Conservation (phyloP, 306 rosid species). For the Glycine latifolia region DNA sequence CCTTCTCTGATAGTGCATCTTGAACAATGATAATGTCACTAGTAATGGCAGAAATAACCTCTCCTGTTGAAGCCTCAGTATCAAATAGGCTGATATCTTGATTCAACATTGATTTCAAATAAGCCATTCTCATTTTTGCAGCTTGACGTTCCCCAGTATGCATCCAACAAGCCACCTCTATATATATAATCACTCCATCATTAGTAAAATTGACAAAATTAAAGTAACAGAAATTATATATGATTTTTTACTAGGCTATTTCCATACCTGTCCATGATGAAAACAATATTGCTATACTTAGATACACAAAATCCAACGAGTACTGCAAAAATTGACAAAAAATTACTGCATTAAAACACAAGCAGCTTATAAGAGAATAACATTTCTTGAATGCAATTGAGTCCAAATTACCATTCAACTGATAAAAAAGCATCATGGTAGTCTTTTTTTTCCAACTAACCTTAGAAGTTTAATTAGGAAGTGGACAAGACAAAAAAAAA, state of each 20-base stretch:
- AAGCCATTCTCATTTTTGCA: conserved; percentile 97
- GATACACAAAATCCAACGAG: conserved; percentile 89
- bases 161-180: conserved; percentile 99
- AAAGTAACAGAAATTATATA: neutral
- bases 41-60: conserved; percentile 89
- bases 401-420: neutral
- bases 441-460: neutral
- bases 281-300: conserved; percentile 81
- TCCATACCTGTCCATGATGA: conserved; percentile 93
- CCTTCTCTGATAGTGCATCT: conserved; percentile 94
- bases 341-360: neutral
- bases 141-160: conserved; percentile 94
- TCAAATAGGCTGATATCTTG: conserved; percentile 94
- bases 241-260: neutral
- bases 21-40: conserved; percentile 89
- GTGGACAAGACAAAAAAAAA: neutral
- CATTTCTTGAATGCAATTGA: too few species aligned
- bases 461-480: too few species aligned
- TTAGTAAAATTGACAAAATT: neutral
- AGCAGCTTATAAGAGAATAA: too few species aligned
- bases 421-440: neutral
- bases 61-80: conserved; percentile 91
- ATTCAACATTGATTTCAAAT: conserved; percentile 81
- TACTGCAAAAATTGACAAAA: conserved; percentile 68
- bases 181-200: conserved; percentile 35